Evolutionary conservation across 495 filamentous ascomycete genomes (phyloP), one percentile per base, ranked within the genome.

Genomic region (Trypethelium eluteriae): DNA sequence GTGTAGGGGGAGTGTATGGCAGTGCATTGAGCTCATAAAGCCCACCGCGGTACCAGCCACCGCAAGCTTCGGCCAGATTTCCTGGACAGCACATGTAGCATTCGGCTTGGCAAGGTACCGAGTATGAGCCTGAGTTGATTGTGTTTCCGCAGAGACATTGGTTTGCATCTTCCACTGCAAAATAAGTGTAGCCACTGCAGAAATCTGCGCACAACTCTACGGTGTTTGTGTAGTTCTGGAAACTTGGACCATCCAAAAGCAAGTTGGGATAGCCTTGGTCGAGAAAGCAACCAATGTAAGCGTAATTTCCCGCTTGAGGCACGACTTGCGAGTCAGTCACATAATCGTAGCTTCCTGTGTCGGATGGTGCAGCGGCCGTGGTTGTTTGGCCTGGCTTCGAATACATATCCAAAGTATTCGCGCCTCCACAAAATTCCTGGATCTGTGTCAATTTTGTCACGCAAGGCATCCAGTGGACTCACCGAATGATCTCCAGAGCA

Each of bases 331-430:
- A 59, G 53, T 36, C 53, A 2, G 25, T 59, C 6, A 59, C 32
- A 59, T 59, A 59, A 18, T 59, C 53, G 18, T 35, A 59, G 53
- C 53, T 59, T 36, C 53, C 53, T 3, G 53, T 59, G 14, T 59
- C 32, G 7, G 53, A 59, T 5, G 53, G 53, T 14, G 53, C 53
- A 36, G 53, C 53, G 18, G 53, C 53, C 7, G 53, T 59, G 34
- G 53, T 59, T 36, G 53, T 36, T 32, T 3, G 32, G 10, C 53
- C 53, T 35, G 53, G 53, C 53, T 59, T 34, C 7, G 53, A 59
- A 57, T 72, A 72, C 47, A 72, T 61, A 39, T 65, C 65, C 36
- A 71, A 64, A 18, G 50, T 57, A 6, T 44, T 38, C 11, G 66
- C 36, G 3, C 69, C 69, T 38, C 69, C 69, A 38, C 32, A 59